Base-by-base conservation (phyloP, 2,329 filamentous ascomycete species). In the Penicillium sp. region DNA sequence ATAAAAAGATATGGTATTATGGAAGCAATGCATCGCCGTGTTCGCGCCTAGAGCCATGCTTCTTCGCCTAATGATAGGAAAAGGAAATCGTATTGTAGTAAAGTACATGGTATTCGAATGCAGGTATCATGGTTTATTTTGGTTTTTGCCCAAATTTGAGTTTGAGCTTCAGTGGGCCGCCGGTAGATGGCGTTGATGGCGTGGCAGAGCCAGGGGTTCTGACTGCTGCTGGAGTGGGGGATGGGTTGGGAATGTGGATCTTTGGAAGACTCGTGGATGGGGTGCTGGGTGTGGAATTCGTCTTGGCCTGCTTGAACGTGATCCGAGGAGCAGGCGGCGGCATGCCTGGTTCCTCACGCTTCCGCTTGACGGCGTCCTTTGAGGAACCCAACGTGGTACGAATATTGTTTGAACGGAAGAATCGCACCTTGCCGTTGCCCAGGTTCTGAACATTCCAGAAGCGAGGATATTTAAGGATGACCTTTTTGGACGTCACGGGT, bases 391-490 rank as follows among this genome's bases (percentile, higher is more conserved):
- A 68, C 6, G 65, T 73, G 22, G 74, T 77, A 22, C 79, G 75
- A 55, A 76, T 65, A 49, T 68, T 71, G 29, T 58, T 63, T 24
- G 76, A 77, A 54, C 65, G 70, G 55, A 63, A 72, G 68, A 82
- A 82, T 44, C 71, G 73, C 52, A 81, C 62, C 54, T 77, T 74
- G 21, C 77, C 78, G 70, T 79, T 57, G 16, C 84, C 84, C 22
- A 81, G 59, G 62, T 85, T 75, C 63, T 81, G 71, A 29, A 79
- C 79, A 54, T 74, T 78, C 82, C 83, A 88, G 66, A 84, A 86
- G 13, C 78, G 79, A 26, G 85, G 86, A 55, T 82, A 80, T 57
- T 77, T 79, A 51, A 88, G 65, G 10, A 65, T 73, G n/a, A 86
- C 74, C 21, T 76, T 71, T 27, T 81, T 75, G 21, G 76, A 78